Conservation (phyloP, 352 stramenopile species). For the Globisporangium uncinulatum region DNA sequence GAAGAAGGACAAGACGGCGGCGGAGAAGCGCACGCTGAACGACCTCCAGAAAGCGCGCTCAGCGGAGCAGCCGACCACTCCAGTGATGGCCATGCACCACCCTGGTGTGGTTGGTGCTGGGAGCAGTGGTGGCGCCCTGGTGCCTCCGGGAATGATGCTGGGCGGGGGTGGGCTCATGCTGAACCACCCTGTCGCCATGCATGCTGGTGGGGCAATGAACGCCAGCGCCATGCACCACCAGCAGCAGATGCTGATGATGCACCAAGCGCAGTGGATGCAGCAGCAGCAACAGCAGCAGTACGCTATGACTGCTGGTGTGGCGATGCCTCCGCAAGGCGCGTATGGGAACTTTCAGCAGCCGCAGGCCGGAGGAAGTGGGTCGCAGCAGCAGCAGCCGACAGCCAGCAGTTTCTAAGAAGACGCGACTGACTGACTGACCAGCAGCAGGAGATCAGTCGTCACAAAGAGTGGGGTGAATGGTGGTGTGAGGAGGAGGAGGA, state of each 20-base stretch:
- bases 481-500: too few species aligned
- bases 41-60: conserved; percentile 47
- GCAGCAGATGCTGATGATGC: conserved; percentile 30
- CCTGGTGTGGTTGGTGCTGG: conserved; percentile 9
- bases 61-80: conserved; percentile 25
- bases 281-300: conserved; percentile 10
- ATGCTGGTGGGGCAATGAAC: conserved; percentile 20
- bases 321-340: conserved; percentile 11
- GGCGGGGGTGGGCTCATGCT: conserved; percentile 24
- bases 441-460: not conserved
- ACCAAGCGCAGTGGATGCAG: conserved; percentile 29
- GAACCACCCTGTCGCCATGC: conserved; percentile 13
- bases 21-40: conserved; percentile 47
- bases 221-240: conserved; percentile 20
- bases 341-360: conserved; percentile 11
- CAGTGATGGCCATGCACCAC: conserved; percentile 20
- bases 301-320: conserved; percentile 5
- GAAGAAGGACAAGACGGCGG: conserved; percentile 29
- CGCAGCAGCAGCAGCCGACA: not conserved
- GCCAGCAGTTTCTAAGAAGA: not conserved
- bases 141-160: conserved; percentile 25
- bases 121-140: not conserved
- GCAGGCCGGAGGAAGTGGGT: not conserved
- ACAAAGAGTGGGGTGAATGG: not conserved
- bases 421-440: too few species aligned